Evolutionary conservation across 495 filamentous ascomycete species (phyloP).

Genomic region (Penicillium silybi): DNA sequence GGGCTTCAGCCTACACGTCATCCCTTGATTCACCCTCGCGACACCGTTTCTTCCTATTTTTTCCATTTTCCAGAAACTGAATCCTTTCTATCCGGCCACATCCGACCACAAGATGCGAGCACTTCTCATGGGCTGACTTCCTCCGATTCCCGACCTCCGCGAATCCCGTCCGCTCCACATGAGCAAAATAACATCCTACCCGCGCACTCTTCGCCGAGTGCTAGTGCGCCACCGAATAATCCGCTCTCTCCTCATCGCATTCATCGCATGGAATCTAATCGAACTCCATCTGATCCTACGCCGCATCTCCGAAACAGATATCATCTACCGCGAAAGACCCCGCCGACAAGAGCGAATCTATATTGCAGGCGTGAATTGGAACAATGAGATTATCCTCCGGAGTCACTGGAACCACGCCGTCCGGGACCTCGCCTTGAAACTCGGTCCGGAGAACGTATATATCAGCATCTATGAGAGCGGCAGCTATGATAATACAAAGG

Average conservation of each 20-base stretch:
- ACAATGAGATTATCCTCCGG: conserved; percentile 60
- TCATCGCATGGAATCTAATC: conserved; percentile 20
- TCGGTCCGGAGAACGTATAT: conserved; percentile 66
- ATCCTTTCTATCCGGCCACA: background rate
- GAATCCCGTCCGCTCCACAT: conserved; percentile 17
- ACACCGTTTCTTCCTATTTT: background rate
- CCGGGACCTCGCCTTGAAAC: conserved; percentile 47
- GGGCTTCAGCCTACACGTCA: conserved; percentile 2
- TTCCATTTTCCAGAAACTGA: background rate
- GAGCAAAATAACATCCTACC: conserved; percentile 6
- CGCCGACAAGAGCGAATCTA: conserved; percentile 47
- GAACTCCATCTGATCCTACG: conserved; percentile 23
- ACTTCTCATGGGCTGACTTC: background rate
- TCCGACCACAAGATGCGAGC: background rate
- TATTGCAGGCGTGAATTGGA: conserved; percentile 68
- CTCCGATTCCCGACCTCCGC: background rate
- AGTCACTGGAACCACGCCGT: conserved; percentile 60
- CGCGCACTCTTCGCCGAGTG: conserved; percentile 13
- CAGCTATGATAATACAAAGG: conserved; percentile 68
- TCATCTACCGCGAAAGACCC: conserved; percentile 13
- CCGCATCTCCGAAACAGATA: conserved; percentile 15
- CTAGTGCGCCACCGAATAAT: conserved; percentile 16
- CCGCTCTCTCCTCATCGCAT: conserved; percentile 18
- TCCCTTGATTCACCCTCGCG: conserved; percentile 8
- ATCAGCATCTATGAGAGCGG: conserved; percentile 69